Evolutionary conservation across 208 protist genomes (phyloP).

Genomic region (Lotmaria passim): DNA sequence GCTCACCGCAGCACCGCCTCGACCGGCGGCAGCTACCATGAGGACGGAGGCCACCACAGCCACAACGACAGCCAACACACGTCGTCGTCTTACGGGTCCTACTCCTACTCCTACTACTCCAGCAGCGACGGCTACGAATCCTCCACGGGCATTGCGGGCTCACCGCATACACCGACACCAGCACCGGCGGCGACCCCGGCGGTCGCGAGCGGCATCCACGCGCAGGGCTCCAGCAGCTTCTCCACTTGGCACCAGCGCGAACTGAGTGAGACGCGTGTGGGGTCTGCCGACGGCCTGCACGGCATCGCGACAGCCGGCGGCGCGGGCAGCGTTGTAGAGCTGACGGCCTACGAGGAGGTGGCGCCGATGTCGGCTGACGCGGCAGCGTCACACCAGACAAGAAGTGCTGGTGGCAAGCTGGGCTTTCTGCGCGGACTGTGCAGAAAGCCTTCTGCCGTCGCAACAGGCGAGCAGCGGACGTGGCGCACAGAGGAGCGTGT

Average conservation of each 20-base stretch:
- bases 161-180: neutral
- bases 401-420: neutral
- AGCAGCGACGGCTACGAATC: slow-evolving; percentile 12
- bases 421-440: slow-evolving; percentile 11
- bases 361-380: neutral
- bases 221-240: slow-evolving; percentile 6
- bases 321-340: neutral
- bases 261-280: slow-evolving; percentile 6
- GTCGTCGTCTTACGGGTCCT: slow-evolving; percentile 12
- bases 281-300: neutral
- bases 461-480: slow-evolving; percentile 10
- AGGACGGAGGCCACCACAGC: neutral
- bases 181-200: too few species aligned
- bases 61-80: neutral
- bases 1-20: slow-evolving; percentile 9
- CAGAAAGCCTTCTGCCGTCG: too few species aligned
- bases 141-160: neutral
- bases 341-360: slow-evolving; percentile 39
- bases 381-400: neutral
- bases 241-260: slow-evolving; percentile 3
- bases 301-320: neutral
- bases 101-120: slow-evolving; percentile 36
- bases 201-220: too few species aligned
- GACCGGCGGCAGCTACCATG: neutral
- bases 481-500: slow-evolving; percentile 25